Conservation (phyloP, 2,329 filamentous ascomycete species). For the Trichophyton benhamiae region DNA sequence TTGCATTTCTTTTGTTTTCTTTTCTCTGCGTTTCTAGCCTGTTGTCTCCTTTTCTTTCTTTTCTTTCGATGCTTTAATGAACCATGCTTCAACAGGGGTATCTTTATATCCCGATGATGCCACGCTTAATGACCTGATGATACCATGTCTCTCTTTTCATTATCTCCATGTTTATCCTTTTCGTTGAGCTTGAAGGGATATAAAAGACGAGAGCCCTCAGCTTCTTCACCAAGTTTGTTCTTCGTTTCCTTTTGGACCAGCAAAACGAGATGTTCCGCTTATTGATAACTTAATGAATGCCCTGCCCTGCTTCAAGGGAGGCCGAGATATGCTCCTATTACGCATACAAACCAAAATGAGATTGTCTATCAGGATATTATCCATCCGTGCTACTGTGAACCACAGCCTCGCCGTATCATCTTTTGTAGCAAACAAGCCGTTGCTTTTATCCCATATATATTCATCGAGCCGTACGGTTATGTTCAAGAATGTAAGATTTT, state of each 20-base stretch:
- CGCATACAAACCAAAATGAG: not conserved
- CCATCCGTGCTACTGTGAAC: not conserved
- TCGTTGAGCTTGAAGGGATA: not conserved
- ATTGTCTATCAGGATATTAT: not conserved
- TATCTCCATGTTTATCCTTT: not conserved
- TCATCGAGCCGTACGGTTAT: not conserved
- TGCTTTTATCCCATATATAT: not conserved
- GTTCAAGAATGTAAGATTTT: not conserved
- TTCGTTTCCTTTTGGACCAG: not conserved
- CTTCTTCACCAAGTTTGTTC: not conserved
- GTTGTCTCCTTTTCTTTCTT: not conserved
- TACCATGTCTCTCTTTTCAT: not conserved
- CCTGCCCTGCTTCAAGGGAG: not conserved
- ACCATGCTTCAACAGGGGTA: not conserved
- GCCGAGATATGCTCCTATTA: not conserved
- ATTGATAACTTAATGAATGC: not conserved
- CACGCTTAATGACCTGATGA: slow-evolving; percentile 4
- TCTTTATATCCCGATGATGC: not conserved
- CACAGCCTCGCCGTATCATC: not conserved
- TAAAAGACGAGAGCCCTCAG: not conserved
- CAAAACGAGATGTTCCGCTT: not conserved
- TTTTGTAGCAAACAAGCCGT: not conserved
- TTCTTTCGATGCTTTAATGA: not conserved
- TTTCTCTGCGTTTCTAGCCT: not conserved
- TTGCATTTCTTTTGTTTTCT: not conserved